Conservation (phyloP, 73 alveolate genomes). For the Blepharisma japonicum region DNA sequence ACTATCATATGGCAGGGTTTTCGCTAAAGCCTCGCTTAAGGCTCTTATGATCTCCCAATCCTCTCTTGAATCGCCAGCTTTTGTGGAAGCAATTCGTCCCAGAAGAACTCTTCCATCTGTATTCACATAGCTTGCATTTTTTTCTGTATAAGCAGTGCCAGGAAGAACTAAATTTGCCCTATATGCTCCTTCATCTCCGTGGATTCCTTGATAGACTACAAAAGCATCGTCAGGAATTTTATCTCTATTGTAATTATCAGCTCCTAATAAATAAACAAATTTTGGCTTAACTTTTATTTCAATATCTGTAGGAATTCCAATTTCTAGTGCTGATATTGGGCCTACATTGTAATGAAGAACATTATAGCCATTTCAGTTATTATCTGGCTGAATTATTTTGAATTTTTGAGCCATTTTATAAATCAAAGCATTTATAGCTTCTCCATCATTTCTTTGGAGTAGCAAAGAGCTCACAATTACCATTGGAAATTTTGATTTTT, state of each 20-base stretch:
- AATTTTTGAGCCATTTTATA: slow-evolving; percentile 46
- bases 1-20: slow-evolving; percentile 76
- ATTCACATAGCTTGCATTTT: slow-evolving; percentile 72
- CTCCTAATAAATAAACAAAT: slow-evolving; percentile 67
- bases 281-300: slow-evolving; percentile 52
- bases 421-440: slow-evolving; percentile 51
- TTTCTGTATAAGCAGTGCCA: slow-evolving; percentile 78
- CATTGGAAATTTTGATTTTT: slow-evolving; percentile 77
- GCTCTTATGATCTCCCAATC: slow-evolving; percentile 90
- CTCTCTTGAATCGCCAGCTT: slow-evolving; percentile 77
- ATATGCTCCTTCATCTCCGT: slow-evolving; percentile 89
- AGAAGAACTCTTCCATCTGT: slow-evolving; percentile 84
- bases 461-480: slow-evolving; percentile 46
- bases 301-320: slow-evolving; percentile 54
- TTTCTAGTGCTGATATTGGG: slow-evolving; percentile 70
- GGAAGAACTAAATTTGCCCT: slow-evolving; percentile 80
- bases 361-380: slow-evolving; percentile 79
- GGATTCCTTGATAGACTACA: slow-evolving; percentile 75
- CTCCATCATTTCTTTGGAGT: slow-evolving; percentile 73
- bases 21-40: slow-evolving; percentile 64
- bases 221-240: slow-evolving; percentile 83
- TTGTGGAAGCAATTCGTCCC: slow-evolving; percentile 52
- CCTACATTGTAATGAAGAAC: slow-evolving; percentile 64
- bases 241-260: slow-evolving; percentile 68
- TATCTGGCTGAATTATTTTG: slow-evolving; percentile 50